Percentiles rank a stretch among this genome's conserved stretches.
Evolutionary conservation across 768 basidiomycete genomes (phyloP).

Genomic region (Calvatia gigantea): DNA sequence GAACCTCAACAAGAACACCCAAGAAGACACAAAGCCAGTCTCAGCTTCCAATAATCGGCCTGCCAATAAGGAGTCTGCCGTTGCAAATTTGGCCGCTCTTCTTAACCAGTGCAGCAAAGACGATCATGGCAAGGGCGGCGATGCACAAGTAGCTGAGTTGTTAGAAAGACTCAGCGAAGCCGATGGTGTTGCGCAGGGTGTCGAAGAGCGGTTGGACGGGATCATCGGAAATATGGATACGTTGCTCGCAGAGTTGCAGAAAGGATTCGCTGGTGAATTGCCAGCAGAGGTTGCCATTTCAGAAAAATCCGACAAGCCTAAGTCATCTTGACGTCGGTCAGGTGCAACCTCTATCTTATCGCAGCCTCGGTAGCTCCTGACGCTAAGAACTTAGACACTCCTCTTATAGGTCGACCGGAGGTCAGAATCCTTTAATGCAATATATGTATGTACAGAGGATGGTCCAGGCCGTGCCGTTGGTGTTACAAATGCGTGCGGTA

Average conservation of each 20-base stretch:
- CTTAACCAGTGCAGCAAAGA: conserved; percentile 4
- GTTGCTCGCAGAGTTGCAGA: conserved; percentile 45
- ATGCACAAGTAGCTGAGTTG: conserved; percentile 48
- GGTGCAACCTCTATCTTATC: not conserved
- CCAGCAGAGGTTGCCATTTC: not conserved
- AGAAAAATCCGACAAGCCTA: not conserved
- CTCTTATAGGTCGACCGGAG: not conserved
- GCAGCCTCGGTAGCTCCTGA: not conserved
- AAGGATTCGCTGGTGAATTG: not conserved
- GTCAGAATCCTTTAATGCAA: not conserved
- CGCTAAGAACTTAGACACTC: not conserved
- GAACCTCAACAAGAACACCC: conserved; percentile 2
- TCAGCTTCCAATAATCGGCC: conserved; percentile 9
- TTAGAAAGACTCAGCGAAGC: conserved; percentile 54
- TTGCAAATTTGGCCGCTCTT: conserved; percentile 25
- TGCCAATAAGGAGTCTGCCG: conserved; percentile 30
- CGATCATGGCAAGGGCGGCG: conserved; percentile 7
- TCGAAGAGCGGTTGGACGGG: conserved; percentile 61
- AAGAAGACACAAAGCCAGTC: conserved; percentile 14
- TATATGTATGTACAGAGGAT: not conserved
- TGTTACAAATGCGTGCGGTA: conserved; percentile 12
- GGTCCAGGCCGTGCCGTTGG: not conserved
- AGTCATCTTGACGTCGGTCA: not conserved
- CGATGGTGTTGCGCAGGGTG: conserved; percentile 52
- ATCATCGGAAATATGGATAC: conserved; percentile 57